phyloP scores from a whole-genome alignment of 768 basidiomycete genomes.

The Hygrocybe coccinea region DNA sequence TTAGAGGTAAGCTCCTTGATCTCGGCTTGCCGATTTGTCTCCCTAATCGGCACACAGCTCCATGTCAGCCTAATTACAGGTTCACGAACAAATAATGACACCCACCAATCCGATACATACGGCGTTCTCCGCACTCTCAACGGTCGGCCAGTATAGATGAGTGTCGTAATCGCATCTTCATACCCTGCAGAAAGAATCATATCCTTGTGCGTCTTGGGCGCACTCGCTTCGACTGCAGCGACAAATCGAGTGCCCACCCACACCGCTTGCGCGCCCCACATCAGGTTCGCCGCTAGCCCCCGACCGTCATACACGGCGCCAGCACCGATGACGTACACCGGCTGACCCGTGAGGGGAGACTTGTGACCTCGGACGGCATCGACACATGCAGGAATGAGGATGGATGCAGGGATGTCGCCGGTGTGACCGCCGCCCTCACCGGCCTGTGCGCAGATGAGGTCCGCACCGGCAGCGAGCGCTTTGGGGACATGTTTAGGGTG shows the following conservation, averaged over 20 bases:
- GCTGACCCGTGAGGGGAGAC: constrained; percentile 76
- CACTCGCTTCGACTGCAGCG: constrained; percentile 72
- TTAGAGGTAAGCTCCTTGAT: constrained; percentile 77
- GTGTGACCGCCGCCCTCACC: constrained; percentile 91
- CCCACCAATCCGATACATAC: constrained; percentile 79
- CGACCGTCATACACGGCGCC: constrained; percentile 90
- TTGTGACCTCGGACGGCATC: constrained; percentile 73
- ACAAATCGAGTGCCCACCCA: constrained; percentile 88
- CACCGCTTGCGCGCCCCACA: constrained; percentile 80
- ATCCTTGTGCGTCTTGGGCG: constrained; percentile 83
- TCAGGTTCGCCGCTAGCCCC: constrained; percentile 78
- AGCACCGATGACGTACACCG: constrained; percentile 85
- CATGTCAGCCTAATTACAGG: neutral
- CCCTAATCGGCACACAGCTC: constrained; percentile 42
- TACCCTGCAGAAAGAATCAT: constrained; percentile 62
- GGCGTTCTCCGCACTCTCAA: constrained; percentile 79
- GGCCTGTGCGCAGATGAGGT: constrained; percentile 91
- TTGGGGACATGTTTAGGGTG: constrained; percentile 85
- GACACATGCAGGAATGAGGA: constrained; percentile 89
- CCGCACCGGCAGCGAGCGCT: constrained; percentile 79
- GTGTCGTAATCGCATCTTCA: constrained; percentile 77
- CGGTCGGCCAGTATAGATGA: constrained; percentile 88
- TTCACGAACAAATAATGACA: neutral
- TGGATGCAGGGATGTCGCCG: constrained; percentile 74
- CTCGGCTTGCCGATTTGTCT: constrained; percentile 71